phyloP scores from a whole-genome alignment of 2,329 filamentous ascomycete genomes.

The Fusarium sp. region DNA sequence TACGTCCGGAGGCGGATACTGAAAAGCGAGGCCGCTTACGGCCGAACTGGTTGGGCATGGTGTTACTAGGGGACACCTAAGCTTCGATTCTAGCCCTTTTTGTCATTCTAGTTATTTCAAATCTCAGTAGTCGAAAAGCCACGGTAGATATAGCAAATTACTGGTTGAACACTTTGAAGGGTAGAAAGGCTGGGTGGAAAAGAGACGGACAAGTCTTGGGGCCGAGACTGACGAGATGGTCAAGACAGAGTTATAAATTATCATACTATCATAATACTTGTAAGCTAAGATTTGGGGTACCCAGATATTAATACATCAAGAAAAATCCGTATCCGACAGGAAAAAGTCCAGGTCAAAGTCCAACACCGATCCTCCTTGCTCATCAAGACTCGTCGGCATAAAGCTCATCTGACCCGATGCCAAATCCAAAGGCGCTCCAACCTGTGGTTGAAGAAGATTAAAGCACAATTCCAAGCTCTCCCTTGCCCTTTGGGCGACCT shows the following conservation, averaged over 20 bases:
- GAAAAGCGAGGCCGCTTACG: neutral
- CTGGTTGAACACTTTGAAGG: neutral
- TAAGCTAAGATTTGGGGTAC: neutral
- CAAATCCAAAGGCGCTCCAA: neutral
- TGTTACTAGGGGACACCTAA: neutral
- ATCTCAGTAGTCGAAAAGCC: no score
- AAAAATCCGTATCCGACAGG: constrained; percentile 3
- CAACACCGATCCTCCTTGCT: neutral
- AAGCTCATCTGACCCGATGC: neutral
- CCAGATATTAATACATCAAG: neutral
- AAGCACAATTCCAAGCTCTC: constrained; percentile 48
- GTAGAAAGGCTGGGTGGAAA: neutral
- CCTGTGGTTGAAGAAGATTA: constrained; percentile 38
- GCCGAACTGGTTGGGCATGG: neutral
- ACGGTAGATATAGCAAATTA: no score
- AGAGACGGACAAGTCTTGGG: neutral
- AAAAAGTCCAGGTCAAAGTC: constrained; percentile 10
- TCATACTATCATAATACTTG: no score
- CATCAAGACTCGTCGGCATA: neutral
- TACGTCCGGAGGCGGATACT: neutral
- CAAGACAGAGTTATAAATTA: neutral
- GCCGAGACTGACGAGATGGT: neutral
- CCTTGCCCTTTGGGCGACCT: constrained; percentile 46
- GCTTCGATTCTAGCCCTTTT: neutral
- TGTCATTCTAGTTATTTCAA: no score